A percentile compares a stretch with the other conserved stretches of the same genome.
Evolutionary conservation across 1,284 basidiomycete species (phyloP).

Genomic region (Ganoderma lingzhi): DNA sequence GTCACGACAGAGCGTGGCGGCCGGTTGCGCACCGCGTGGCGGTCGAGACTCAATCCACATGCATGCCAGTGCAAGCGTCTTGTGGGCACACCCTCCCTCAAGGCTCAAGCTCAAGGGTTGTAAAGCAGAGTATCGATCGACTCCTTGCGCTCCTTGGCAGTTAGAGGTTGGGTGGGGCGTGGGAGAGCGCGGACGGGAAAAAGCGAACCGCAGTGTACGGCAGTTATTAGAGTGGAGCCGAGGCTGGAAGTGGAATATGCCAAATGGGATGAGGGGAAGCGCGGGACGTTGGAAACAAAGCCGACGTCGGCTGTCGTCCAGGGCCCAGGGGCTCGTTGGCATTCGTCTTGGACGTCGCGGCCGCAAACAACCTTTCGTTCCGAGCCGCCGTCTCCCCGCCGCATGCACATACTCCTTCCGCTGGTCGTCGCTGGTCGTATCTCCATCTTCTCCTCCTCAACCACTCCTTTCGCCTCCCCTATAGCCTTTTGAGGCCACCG

Average conservation of each 20-base stretch:
- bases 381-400: slow-evolving; percentile 16
- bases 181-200: slow-evolving; percentile 3
- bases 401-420: slow-evolving; percentile 21
- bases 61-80: not conserved
- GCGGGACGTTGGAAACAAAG: slow-evolving; percentile 4
- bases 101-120: too few relatives aligned
- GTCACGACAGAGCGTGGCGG: not conserved
- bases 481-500: slow-evolving; percentile 6
- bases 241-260: not conserved
- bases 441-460: slow-evolving; percentile 25
- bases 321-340: slow-evolving; percentile 10
- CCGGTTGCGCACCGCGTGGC: not conserved
- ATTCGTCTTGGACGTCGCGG: slow-evolving; percentile 13
- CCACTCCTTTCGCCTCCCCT: slow-evolving; percentile 19
- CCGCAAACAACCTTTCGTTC: slow-evolving; percentile 11
- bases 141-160: not conserved
- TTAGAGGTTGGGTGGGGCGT: not conserved
- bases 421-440: slow-evolving; percentile 35
- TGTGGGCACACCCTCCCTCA: too few relatives aligned
- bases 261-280: slow-evolving; percentile 1
- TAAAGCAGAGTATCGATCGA: not conserved
- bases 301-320: not conserved
- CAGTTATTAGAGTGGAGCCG: not conserved
- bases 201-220: not conserved
- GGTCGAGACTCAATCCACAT: not conserved